A percentile compares a stretch with the other conserved stretches of the same genome.
Evolutionary conservation across 2,329 filamentous ascomycete species (phyloP).

Genomic region (Xylariaceae sp.): DNA sequence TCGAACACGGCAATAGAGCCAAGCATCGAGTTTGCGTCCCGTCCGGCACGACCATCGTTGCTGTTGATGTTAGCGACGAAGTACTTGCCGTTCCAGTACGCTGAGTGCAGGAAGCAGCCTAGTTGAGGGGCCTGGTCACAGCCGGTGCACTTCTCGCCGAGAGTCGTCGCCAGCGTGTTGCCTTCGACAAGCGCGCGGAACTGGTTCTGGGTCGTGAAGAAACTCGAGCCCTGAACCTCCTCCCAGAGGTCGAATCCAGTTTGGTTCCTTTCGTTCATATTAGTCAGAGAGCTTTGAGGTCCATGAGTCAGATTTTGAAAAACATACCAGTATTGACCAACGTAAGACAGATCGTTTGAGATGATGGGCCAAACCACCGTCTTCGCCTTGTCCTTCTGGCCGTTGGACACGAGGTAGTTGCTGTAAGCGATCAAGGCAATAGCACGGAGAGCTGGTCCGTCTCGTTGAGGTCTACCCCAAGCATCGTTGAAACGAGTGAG

Average conservation of each 20-base stretch:
- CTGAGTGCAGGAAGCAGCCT: slow-evolving; percentile 46
- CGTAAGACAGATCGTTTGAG: slow-evolving; percentile 52
- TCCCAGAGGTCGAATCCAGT: slow-evolving; percentile 58
- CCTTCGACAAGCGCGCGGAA: slow-evolving; percentile 49
- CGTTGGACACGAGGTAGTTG: slow-evolving; percentile 45
- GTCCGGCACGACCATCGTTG: slow-evolving; percentile 45
- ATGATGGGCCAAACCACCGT: slow-evolving; percentile 50
- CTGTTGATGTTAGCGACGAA: slow-evolving; percentile 48
- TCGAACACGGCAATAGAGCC: slow-evolving; percentile 47
- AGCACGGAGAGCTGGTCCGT: slow-evolving; percentile 55
- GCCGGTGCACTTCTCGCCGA: slow-evolving; percentile 44
- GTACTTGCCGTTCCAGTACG: slow-evolving; percentile 54
- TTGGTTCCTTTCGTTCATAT: slow-evolving; percentile 36
- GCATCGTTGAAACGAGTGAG: slow-evolving; percentile 44
- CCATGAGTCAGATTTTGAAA: not conserved
- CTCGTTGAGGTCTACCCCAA: slow-evolving; percentile 56
- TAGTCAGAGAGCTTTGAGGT: not conserved
- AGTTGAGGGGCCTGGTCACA: slow-evolving; percentile 49
- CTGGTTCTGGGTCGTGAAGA: slow-evolving; percentile 53
- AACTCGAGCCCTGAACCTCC: slow-evolving; percentile 51
- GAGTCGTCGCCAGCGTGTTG: slow-evolving; percentile 43
- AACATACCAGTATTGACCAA: slow-evolving; percentile 44
- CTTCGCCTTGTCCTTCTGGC: slow-evolving; percentile 36
- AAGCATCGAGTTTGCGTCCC: slow-evolving; percentile 51
- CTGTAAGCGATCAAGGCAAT: slow-evolving; percentile 51